Percentiles rank a stretch among this genome's conserved stretches.
Evolutionary conservation across 139 green algal species (phyloP).

Genomic region (Pseudopediastrum boryanum): DNA sequence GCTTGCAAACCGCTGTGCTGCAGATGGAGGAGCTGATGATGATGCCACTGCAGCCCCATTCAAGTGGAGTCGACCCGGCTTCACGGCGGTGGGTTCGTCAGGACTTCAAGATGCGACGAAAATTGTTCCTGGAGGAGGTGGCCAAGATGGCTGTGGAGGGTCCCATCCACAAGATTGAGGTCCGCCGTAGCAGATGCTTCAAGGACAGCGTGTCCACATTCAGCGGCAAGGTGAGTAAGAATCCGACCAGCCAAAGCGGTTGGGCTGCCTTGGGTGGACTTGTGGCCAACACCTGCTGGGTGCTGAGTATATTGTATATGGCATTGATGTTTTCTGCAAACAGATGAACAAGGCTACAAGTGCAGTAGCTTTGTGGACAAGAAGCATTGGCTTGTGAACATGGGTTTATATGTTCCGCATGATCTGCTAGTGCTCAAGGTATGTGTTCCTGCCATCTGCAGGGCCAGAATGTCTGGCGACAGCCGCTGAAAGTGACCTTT

Average conservation of each 20-base stretch:
- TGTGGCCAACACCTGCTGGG: too few relatives aligned
- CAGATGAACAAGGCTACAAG: too few relatives aligned
- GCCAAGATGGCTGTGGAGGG: slow-evolving; percentile 64
- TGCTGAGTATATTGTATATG: too few relatives aligned
- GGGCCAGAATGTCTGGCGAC: slow-evolving; percentile 52
- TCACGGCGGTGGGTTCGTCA: slow-evolving; percentile 62
- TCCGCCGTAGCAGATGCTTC: slow-evolving; percentile 50
- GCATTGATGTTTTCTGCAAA: too few relatives aligned
- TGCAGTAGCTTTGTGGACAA: too few relatives aligned
- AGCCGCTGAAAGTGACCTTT: slow-evolving; percentile 60
- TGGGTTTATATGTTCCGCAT: too few relatives aligned
- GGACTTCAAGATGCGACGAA: slow-evolving; percentile 65
- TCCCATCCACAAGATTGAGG: slow-evolving; percentile 66
- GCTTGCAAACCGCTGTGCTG: too few relatives aligned
- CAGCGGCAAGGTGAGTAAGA: slow-evolving; percentile 47
- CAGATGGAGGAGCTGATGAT: slow-evolving; percentile 72
- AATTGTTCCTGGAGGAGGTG: slow-evolving; percentile 65
- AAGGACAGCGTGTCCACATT: slow-evolving; percentile 55
- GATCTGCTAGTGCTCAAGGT: too few relatives aligned
- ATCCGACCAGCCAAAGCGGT: too few relatives aligned
- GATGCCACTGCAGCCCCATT: slow-evolving; percentile 56
- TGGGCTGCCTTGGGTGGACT: too few relatives aligned
- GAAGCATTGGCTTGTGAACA: too few relatives aligned
- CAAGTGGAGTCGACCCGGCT: slow-evolving; percentile 8
- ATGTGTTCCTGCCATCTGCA: slow-evolving; percentile 1